Percentiles rank a stretch among this genome's conserved stretches.
phyloP scores from a whole-genome alignment of 345 rosid genomes.

The Turritis glabra region DNA sequence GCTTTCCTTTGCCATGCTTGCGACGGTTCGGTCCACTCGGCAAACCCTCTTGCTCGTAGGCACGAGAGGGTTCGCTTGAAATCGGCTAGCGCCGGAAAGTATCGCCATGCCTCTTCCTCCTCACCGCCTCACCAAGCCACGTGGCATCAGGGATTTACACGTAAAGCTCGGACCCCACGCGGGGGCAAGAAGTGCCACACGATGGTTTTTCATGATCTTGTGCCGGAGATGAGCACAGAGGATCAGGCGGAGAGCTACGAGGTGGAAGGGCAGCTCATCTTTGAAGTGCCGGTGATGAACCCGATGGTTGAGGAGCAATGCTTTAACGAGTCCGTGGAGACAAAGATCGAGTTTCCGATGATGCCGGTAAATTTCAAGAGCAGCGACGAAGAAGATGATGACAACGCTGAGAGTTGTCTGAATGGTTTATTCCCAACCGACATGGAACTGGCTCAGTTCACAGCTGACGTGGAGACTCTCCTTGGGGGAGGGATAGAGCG shows the following conservation, averaged over 20 bases:
- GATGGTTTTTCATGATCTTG: slow-evolving; percentile 45
- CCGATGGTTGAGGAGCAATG: slow-evolving; percentile 57
- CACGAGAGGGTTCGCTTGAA: slow-evolving; percentile 81
- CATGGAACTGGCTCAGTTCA: slow-evolving; percentile 81
- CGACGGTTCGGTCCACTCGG: slow-evolving; percentile 82
- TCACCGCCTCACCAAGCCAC: slow-evolving; percentile 42
- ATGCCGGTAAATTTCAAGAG: slow-evolving; percentile 10
- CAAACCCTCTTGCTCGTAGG: slow-evolving; percentile 75
- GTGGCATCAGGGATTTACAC: slow-evolving; percentile 82
- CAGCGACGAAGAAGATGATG: slow-evolving; percentile 20
- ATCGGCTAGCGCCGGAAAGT: slow-evolving; percentile 35
- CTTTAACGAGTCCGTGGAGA: slow-evolving; percentile 15
- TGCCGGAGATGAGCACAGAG: slow-evolving; percentile 71
- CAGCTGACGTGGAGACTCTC: slow-evolving; percentile 83
- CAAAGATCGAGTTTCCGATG: slow-evolving; percentile 18
- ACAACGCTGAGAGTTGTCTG: slow-evolving; percentile 34
- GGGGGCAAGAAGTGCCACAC: slow-evolving; percentile 40
- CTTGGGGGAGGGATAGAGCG: slow-evolving; percentile 72
- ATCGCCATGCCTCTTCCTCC: slow-evolving; percentile 1
- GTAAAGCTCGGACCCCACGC: slow-evolving; percentile 80
- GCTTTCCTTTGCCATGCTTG: slow-evolving; percentile 93
- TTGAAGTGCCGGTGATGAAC: slow-evolving; percentile 70
- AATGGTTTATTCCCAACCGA: slow-evolving; percentile 72
- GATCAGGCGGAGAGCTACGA: slow-evolving; percentile 57
- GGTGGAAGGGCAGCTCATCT: slow-evolving; percentile 76